Base-by-base conservation (phyloP, 1,284 basidiomycete genomes). In the Amanita bisporigera region DNA sequence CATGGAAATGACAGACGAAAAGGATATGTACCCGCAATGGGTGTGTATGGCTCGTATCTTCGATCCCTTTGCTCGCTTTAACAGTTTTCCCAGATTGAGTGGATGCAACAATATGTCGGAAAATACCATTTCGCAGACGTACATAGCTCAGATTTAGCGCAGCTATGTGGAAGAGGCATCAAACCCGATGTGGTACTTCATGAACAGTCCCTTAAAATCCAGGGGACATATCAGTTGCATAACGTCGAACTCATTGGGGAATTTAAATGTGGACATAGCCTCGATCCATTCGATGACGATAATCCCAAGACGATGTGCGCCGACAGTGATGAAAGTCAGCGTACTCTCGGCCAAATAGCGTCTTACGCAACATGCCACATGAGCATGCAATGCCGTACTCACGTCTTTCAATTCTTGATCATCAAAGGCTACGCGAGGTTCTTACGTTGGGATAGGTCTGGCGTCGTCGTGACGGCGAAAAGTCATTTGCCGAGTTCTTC, bases 371-470 rank as follows among this genome's bases (percentile, higher is more conserved):
- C 58, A 10, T 55, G 62, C 14, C 59, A 69, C 7, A 36, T 60
- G 36, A 57, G 49, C 4, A 38, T 33, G 11, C 69, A 70, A 40
- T 66, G 61, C 41, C 58, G 67, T 17, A 66, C 65, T 12, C 65
- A 66, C 31, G 40, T 70, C n/a, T 70, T 70, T 31, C 38, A 47
- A n/a, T 15, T 69, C 14, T 59, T 67, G 21, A 41, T 70, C 3
- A 67, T 61, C 43, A 21, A 21, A 12, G 60, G 12, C 1, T 62
- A 66, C 47, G 67, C 63, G 26, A 65, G 67, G 19, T 14, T 70
- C 19, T 33, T 70, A 9, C 65, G 67, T 6, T 70, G 67, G 65
- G 69, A 70, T 41, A 61, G 67, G 38, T 54, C 65, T 50, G 69
- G 67, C 26, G 64, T 65, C 4, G 58, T 70, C 9, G 69, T 70